phyloP scores from a whole-genome alignment of 2,329 filamentous ascomycete genomes.

The Diaporthe australafricana region DNA sequence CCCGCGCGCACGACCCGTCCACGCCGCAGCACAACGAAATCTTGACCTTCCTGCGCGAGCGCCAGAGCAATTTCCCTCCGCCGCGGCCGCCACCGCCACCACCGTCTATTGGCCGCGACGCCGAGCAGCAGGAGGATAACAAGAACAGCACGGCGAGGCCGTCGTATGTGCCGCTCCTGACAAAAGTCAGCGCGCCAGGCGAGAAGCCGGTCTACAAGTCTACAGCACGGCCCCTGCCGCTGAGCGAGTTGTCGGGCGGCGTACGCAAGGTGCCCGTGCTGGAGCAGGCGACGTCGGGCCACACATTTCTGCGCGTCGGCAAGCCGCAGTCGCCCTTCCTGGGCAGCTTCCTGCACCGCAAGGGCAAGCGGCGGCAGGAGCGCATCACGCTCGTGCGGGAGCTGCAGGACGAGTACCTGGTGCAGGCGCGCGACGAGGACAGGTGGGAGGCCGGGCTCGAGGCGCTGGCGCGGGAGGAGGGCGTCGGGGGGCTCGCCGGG shows the following conservation, averaged over 20 bases:
- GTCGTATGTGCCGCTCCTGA: slow-evolving; percentile 41
- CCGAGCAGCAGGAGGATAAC: neutral
- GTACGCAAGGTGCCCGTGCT: slow-evolving; percentile 70
- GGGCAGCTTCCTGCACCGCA: slow-evolving; percentile 66
- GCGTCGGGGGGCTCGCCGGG: slow-evolving; percentile 39
- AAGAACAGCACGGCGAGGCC: neutral
- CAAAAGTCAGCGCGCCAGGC: slow-evolving; percentile 40
- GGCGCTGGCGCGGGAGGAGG: slow-evolving; percentile 49
- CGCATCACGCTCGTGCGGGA: slow-evolving; percentile 52
- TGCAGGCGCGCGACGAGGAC: slow-evolving; percentile 55
- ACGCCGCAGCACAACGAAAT: slow-evolving; percentile 56
- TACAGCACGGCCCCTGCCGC: slow-evolving; percentile 60
- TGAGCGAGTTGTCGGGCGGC: slow-evolving; percentile 58
- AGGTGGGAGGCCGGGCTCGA: slow-evolving; percentile 58
- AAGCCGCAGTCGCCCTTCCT: slow-evolving; percentile 74
- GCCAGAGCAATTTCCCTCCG: slow-evolving; percentile 47
- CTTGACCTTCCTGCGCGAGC: slow-evolving; percentile 52
- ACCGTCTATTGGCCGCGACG: neutral
- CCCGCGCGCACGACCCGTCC: slow-evolving; percentile 50
- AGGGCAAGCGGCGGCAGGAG: slow-evolving; percentile 56
- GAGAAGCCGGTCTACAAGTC: slow-evolving; percentile 61
- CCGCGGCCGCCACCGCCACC: slow-evolving; percentile 49
- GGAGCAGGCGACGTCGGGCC: slow-evolving; percentile 57
- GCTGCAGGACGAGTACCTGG: slow-evolving; percentile 52
- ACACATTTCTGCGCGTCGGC: slow-evolving; percentile 74